Evolutionary conservation across 371 early-diverging fungal species (phyloP), one percentile per base, ranked within the genome.

Genomic region (Mortierella sp.): DNA sequence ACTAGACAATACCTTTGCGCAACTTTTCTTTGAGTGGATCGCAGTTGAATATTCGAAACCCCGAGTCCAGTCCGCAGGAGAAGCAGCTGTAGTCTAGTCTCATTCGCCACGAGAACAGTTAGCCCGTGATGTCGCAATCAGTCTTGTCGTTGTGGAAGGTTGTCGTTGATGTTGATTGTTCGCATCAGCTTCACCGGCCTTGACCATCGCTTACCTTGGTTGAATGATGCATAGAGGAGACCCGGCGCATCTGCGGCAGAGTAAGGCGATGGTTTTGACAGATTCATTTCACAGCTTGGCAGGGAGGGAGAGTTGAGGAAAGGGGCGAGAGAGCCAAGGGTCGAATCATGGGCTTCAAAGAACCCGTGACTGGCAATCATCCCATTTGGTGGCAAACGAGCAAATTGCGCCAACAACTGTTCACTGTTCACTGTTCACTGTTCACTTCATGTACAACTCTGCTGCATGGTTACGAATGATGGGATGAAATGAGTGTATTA

Each of bases 31-130:
- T 88, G 52, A 92, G 79, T 9, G 98, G 98, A 72, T 97, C 97
- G 78, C 93, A 91, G 80, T 96, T 98, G 82, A 89, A 98, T 46
- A 98, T 94, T 67, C 91, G 85, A 81, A 96, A 96, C 0, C 97
- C 97, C 41, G 81, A 85, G 60, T 94, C 89, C 2, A 94, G 88
- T 13, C 98, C 97, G n/a, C 94, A 90, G 10, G 97, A 91, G 60
- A 98, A 91, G 82, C 98, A 98, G 54, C 93, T 92, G 77, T 86
- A 94, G 79, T 98, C 96, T 82, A 63, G 39, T 1, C 4, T 25
- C 14, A 19, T n/a, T n/a, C n/a, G n/a, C n/a, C n/a, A n/a, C n/a
- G n/a, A n/a, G n/a, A n/a, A n/a, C n/a, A n/a, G n/a, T n/a, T n/a
- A n/a, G n/a, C n/a, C n/a, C n/a, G n/a, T n/a, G n/a, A n/a, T n/a